A percentile compares a stretch with the other conserved stretches of the same genome.
These are phyloP conservation scores for Dictyostelium discoideum DNA, from an alignment of 78 protist genomes.

Conservation along the genomic window DNA sequence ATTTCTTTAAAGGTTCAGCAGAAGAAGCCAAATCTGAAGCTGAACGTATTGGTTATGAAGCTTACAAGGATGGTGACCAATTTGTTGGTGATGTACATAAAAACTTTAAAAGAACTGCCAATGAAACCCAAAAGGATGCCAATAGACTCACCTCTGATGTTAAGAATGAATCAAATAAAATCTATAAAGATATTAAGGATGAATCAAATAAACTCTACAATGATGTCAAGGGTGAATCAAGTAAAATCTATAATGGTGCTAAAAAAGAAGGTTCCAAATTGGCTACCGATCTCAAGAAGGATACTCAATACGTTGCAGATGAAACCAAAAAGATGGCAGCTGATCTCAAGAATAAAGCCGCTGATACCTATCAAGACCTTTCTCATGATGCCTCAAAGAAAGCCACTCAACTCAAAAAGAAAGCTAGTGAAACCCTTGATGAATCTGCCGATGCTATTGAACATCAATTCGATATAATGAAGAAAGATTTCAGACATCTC, in stretches of 20 bases:
- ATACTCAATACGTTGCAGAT: neutral
- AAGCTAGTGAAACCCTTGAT: constrained; percentile 10
- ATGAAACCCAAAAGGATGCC: neutral
- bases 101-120: neutral
- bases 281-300: neutral
- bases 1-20: constrained; percentile 24
- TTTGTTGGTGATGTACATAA: neutral
- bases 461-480: neutral
- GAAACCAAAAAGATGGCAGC: neutral
- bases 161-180: neutral
- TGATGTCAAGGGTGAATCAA: neutral
- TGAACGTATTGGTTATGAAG: neutral
- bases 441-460: constrained; percentile 31
- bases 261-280: neutral
- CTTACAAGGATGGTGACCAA: neutral
- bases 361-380: neutral
- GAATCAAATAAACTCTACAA: neutral
- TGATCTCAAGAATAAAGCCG: neutral
- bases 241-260: neutral
- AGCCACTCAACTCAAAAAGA: neutral
- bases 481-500: neutral
- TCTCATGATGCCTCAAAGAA: neutral
- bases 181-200: neutral
- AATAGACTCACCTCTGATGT: neutral
- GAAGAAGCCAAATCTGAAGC: constrained; percentile 22